Percentiles rank a stretch among this genome's conserved stretches.
Conservation (phyloP, 495 filamentous ascomycete genomes). For the Tuber indicum region DNA sequence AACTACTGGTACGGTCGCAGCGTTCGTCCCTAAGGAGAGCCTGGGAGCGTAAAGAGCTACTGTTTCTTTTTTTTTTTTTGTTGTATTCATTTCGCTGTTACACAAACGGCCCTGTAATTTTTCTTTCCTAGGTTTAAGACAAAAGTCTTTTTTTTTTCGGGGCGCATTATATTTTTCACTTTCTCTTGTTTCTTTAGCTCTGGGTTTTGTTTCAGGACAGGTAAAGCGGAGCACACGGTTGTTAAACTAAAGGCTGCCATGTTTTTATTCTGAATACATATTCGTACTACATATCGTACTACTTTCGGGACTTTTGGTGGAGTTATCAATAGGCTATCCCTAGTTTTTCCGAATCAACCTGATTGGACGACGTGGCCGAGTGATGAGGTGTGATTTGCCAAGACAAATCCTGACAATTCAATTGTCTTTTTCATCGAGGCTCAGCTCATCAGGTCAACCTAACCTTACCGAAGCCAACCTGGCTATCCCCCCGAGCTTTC, state of each 20-base stretch:
- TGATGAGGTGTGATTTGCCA: not conserved
- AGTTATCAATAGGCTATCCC: not conserved
- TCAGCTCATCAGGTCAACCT: not conserved
- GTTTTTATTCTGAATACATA: not conserved
- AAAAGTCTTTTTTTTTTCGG: not conserved
- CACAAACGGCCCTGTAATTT: not conserved
- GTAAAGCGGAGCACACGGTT: not conserved
- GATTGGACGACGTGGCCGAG: not conserved
- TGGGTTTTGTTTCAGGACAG: not conserved
- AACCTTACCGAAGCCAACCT: not conserved
- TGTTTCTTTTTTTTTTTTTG: not conserved
- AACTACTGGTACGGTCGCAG: constrained; percentile 73
- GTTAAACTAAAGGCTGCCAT: not conserved
- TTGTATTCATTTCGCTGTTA: not conserved
- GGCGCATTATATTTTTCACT: not conserved
- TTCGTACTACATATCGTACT: not conserved
- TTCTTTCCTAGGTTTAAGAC: not conserved
- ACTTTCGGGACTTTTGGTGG: not conserved
- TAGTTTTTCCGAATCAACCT: not conserved
- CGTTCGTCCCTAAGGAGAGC: constrained; percentile 69
- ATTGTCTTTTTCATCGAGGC: not conserved
- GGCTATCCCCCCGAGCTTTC: not conserved
- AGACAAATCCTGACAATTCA: not conserved
- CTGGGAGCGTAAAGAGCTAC: constrained; percentile 39
- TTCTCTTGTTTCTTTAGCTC: not conserved